Percentiles rank a stretch among this genome's conserved stretches.
Evolutionary conservation across 805 yeast genomes (phyloP).

Genomic region (Lipomyces kockii): DNA sequence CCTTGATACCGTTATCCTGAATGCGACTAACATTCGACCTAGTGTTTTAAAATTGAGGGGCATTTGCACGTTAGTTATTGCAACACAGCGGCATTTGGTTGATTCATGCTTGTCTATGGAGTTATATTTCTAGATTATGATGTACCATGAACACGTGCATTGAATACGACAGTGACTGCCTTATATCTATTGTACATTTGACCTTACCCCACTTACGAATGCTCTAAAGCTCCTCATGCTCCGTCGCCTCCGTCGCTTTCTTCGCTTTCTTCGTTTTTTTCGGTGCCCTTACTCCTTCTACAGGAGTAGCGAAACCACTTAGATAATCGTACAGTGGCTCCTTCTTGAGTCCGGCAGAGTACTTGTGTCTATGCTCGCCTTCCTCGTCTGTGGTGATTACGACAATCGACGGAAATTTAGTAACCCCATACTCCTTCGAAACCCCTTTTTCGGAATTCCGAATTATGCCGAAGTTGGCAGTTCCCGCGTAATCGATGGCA

Average conservation of each 20-base stretch:
- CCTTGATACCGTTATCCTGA: background rate
- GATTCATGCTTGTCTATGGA: slow-evolving; percentile 1
- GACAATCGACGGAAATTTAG: slow-evolving; percentile 45
- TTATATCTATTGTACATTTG: background rate
- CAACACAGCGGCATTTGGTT: slow-evolving; percentile 47
- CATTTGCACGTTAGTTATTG: slow-evolving; percentile 45
- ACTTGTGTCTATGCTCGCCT: slow-evolving; percentile 20
- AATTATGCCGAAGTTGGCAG: slow-evolving; percentile 52
- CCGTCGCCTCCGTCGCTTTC: slow-evolving; percentile 38
- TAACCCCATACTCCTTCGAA: slow-evolving; percentile 40
- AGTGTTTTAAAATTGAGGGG: slow-evolving; percentile 40
- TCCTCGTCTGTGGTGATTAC: slow-evolving; percentile 39
- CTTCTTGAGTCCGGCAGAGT: slow-evolving; percentile 46
- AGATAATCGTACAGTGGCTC: slow-evolving; percentile 45
- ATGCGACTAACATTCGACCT: background rate
- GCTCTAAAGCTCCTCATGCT: slow-evolving; percentile 17
- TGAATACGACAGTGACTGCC: background rate
- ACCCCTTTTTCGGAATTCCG: slow-evolving; percentile 39
- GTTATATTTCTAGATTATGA: background rate
- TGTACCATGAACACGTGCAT: background rate
- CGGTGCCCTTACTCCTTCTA: slow-evolving; percentile 45
- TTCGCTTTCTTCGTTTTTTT: slow-evolving; percentile 33
- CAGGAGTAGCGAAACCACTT: slow-evolving; percentile 43
- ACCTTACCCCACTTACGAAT: background rate
- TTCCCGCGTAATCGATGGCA: slow-evolving; percentile 69